These are phyloP conservation scores for Pogostemon cablin DNA, from an alignment of 257 asterid species.

Conservation along the genomic window DNA sequence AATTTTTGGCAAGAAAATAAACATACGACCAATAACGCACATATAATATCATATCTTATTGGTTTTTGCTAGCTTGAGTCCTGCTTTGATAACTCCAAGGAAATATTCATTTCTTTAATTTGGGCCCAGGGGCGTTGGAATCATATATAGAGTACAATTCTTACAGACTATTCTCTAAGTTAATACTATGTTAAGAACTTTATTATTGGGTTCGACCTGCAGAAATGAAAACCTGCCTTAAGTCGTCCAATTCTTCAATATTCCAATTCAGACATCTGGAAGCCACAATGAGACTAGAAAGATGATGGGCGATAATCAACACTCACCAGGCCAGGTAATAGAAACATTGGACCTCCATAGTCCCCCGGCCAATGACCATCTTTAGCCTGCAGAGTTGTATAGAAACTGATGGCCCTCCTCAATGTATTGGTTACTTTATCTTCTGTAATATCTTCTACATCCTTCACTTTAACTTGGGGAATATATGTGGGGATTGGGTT, in stretches of 20 bases:
- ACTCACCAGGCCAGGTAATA: conserved; percentile 95
- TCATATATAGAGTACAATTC: no score
- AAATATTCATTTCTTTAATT: no score
- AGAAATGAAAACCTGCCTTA: conserved; percentile 1
- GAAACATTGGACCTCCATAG: conserved; percentile 98
- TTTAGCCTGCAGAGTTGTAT: conserved; percentile 80
- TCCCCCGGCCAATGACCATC: conserved; percentile 99
- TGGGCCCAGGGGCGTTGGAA: no score
- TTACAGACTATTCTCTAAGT: neutral
- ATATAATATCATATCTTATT: no score
- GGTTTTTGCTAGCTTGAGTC: neutral
- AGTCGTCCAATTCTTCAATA: neutral
- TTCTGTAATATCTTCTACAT: conserved; percentile 72
- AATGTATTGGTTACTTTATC: conserved; percentile 68
- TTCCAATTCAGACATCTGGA: conserved; percentile 18
- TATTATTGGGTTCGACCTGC: conserved; percentile 14
- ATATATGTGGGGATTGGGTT: conserved; percentile 45
- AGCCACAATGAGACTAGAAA: conserved; percentile 18
- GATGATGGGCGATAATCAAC: conserved; percentile 18
- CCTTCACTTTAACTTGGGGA: conserved; percentile 77
- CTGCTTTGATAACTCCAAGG: neutral
- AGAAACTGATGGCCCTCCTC: conserved; percentile 77
- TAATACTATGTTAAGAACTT: conserved; percentile 5
- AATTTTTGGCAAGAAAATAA: no score
- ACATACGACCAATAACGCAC: no score